Conservation (phyloP, 1,139 yeast genomes). For the Hanseniaspora gamundiae region DNA sequence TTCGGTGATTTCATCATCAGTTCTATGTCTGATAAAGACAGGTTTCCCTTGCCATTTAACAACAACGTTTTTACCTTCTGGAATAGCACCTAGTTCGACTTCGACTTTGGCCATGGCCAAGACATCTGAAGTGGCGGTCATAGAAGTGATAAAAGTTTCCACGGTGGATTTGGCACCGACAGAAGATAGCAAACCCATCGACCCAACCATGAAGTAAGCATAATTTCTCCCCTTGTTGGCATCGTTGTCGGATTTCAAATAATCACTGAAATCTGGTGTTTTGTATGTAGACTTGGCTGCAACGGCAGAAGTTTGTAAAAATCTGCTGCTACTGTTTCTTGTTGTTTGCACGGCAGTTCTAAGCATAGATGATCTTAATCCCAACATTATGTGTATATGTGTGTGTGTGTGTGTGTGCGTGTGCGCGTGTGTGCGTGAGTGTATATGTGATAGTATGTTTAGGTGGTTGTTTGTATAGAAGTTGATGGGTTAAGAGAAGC, state of each 20-base stretch:
- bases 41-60: constrained; percentile 99
- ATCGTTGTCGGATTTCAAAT: constrained; percentile 62
- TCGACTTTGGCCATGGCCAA: constrained; percentile 99
- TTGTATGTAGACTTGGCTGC: constrained; percentile 65
- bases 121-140: constrained; percentile 98
- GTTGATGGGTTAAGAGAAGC: too few species aligned
- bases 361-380: constrained; percentile 14
- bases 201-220: constrained; percentile 96
- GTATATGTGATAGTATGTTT: too few species aligned
- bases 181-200: constrained; percentile 86
- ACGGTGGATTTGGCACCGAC: constrained; percentile 98
- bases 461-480: too few species aligned
- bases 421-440: background rate
- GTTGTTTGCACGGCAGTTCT: constrained; percentile 14
- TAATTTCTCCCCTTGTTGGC: constrained; percentile 67
- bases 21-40: constrained; percentile 98
- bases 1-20: constrained; percentile 83
- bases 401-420: background rate
- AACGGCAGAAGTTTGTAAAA: constrained; percentile 36
- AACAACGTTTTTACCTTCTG: constrained; percentile 95
- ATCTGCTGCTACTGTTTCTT: constrained; percentile 24
- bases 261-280: constrained; percentile 83
- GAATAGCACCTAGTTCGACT: constrained; percentile 86
- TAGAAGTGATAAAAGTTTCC: constrained; percentile 81
- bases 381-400: constrained; percentile 10